phyloP scores from a whole-genome alignment of 192 early-diverging fungal genomes.

The Backusella parvicylindrica region DNA sequence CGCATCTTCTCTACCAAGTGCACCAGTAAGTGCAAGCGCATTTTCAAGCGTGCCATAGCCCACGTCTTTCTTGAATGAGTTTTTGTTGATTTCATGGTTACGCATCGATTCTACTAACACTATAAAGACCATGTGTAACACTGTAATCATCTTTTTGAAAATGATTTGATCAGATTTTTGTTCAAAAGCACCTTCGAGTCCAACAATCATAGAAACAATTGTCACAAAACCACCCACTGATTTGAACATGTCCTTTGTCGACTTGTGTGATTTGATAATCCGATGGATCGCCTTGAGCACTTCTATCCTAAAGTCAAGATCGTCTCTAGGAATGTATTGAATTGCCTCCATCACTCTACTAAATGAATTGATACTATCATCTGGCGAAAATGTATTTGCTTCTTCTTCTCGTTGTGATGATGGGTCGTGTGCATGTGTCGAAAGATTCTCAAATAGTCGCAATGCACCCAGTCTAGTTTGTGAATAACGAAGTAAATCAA shows the following conservation, averaged over 20 bases:
- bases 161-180: background rate
- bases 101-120: slow-evolving; percentile 52
- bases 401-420: slow-evolving; percentile 6
- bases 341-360: slow-evolving; percentile 56
- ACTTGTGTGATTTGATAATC: slow-evolving; percentile 40
- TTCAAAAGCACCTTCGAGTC: slow-evolving; percentile 46
- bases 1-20: slow-evolving; percentile 36
- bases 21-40: slow-evolving; percentile 49
- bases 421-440: slow-evolving; percentile 38
- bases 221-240: slow-evolving; percentile 56
- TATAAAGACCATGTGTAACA: slow-evolving; percentile 41
- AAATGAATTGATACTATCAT: slow-evolving; percentile 41
- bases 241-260: slow-evolving; percentile 55
- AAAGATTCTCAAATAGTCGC: slow-evolving; percentile 43
- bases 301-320: slow-evolving; percentile 55
- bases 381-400: background rate
- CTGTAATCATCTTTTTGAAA: slow-evolving; percentile 36
- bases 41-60: slow-evolving; percentile 53
- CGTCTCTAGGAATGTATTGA: slow-evolving; percentile 44
- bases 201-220: slow-evolving; percentile 53
- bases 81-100: slow-evolving; percentile 41
- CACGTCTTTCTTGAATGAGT: slow-evolving; percentile 47
- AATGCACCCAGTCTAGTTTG: slow-evolving; percentile 48
- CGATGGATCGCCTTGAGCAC: slow-evolving; percentile 48
- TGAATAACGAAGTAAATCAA: slow-evolving; percentile 49